Evolutionary conservation across 176 grass and related monocot species (phyloP).

Genomic region (Musa beccarii): DNA sequence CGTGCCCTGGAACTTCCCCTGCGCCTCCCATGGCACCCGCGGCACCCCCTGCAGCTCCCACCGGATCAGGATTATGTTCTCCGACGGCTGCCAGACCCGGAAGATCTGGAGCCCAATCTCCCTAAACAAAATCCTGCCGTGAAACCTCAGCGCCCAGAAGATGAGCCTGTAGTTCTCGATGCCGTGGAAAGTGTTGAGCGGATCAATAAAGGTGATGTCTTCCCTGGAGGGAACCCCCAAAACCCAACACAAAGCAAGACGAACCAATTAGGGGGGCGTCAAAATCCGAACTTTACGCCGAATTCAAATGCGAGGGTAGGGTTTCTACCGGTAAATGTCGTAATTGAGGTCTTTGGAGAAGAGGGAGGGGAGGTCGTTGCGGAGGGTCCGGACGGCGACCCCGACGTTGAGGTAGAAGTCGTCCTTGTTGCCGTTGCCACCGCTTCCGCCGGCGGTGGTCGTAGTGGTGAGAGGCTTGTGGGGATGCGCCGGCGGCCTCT

Average conservation of each 20-base stretch:
- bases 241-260: neutral
- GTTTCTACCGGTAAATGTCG: constrained; percentile 72
- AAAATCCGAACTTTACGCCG: neutral
- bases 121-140: constrained; percentile 57
- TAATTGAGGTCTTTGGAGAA: constrained; percentile 74
- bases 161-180: constrained; percentile 88
- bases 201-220: constrained; percentile 78
- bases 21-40: constrained; percentile 88
- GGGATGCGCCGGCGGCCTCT: constrained; percentile 27
- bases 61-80: constrained; percentile 77
- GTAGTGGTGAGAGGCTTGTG: constrained; percentile 28
- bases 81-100: constrained; percentile 78
- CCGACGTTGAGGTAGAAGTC: constrained; percentile 98
- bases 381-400: constrained; percentile 71
- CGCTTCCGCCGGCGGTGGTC: constrained; percentile 6
- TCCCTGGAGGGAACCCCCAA: constrained; percentile 41
- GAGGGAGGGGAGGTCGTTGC: constrained; percentile 74
- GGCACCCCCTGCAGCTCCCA: constrained; percentile 80
- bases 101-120: constrained; percentile 71
- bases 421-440: constrained; percentile 40
- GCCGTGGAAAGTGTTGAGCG: constrained; percentile 76
- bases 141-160: constrained; percentile 90
- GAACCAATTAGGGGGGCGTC: neutral
- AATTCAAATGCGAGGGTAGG: neutral
- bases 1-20: constrained; percentile 72